phyloP scores from a whole-genome alignment of 1,139 yeast species.

The Geotrichum macrosporum region DNA sequence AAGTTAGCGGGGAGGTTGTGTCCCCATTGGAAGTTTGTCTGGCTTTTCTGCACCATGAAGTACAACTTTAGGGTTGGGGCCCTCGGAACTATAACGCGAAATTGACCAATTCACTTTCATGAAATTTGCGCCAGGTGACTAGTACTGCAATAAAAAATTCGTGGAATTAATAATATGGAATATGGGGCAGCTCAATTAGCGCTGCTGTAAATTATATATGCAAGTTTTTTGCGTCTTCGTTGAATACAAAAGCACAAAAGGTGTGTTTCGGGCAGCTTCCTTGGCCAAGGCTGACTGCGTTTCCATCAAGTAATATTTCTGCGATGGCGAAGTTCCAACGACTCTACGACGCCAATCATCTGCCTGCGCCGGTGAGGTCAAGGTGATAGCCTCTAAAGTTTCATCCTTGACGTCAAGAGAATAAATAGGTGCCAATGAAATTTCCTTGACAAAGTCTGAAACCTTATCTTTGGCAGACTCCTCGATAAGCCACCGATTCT shows the following conservation, averaged over 20 bases:
- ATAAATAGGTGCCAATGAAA: constrained; percentile 52
- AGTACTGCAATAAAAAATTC: too few relatives aligned
- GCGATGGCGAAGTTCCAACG: constrained; percentile 65
- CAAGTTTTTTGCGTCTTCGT: constrained; percentile 68
- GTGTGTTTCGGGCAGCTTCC: constrained; percentile 65
- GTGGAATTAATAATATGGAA: not conserved
- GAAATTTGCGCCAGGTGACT: too few relatives aligned
- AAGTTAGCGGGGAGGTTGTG: too few relatives aligned
- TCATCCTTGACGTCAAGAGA: constrained; percentile 78
- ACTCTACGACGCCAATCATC: constrained; percentile 88
- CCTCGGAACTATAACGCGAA: too few relatives aligned
- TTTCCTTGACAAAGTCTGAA: constrained; percentile 48
- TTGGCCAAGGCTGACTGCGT: constrained; percentile 67
- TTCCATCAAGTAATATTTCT: constrained; percentile 70
- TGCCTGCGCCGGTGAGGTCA: constrained; percentile 67
- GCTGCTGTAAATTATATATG: constrained; percentile 40
- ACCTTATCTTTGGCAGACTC: constrained; percentile 66
- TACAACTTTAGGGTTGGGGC: too few relatives aligned
- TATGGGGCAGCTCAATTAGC: not conserved
- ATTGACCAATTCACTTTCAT: too few relatives aligned
- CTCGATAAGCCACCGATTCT: constrained; percentile 76
- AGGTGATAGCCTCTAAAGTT: constrained; percentile 71
- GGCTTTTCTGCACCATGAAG: too few relatives aligned
- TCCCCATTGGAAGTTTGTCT: too few relatives aligned
- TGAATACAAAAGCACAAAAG: constrained; percentile 70